phyloP scores from a whole-genome alignment of 2,329 filamentous ascomycete species.

The Leptographium radiaticola region DNA sequence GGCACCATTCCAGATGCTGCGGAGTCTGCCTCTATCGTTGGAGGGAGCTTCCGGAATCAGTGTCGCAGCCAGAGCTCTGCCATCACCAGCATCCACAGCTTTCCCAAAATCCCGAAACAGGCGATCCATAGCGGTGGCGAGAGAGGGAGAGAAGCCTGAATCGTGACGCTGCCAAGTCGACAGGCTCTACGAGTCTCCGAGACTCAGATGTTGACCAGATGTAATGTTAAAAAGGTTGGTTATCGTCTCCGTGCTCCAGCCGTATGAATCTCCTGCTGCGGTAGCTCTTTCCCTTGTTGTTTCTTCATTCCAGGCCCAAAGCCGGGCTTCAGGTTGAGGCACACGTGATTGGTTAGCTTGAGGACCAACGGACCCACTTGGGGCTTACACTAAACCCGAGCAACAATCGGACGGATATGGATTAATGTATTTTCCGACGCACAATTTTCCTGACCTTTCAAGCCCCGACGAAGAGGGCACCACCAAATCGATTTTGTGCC shows the following conservation, averaged over 20 bases:
- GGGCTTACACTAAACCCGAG: neutral
- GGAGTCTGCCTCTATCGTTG: conserved; percentile 51
- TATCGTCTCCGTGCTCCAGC: neutral
- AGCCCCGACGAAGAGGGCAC: conserved; percentile 5
- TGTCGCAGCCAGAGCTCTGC: conserved; percentile 60
- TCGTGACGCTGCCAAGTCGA: neutral
- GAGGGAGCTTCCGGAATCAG: conserved; percentile 57
- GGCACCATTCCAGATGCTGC: conserved; percentile 57
- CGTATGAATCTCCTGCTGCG: neutral
- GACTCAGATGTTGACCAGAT: neutral
- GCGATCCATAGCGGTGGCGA: conserved; percentile 46
- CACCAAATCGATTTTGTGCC: conserved; percentile 1
- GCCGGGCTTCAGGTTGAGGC: neutral
- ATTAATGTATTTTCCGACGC: conserved; percentile 9
- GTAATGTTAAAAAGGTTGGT: neutral
- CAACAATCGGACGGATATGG: neutral
- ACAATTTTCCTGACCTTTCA: conserved; percentile 8
- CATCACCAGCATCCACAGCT: conserved; percentile 52
- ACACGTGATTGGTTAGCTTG: neutral
- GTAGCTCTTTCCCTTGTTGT: neutral
- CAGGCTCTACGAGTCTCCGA: neutral
- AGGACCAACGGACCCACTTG: neutral
- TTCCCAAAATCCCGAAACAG: conserved; percentile 61
- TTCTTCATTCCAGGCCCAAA: neutral
- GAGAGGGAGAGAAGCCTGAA: neutral